phyloP scores from a whole-genome alignment of 768 basidiomycete species.

The Lactarius hengduanensis region DNA sequence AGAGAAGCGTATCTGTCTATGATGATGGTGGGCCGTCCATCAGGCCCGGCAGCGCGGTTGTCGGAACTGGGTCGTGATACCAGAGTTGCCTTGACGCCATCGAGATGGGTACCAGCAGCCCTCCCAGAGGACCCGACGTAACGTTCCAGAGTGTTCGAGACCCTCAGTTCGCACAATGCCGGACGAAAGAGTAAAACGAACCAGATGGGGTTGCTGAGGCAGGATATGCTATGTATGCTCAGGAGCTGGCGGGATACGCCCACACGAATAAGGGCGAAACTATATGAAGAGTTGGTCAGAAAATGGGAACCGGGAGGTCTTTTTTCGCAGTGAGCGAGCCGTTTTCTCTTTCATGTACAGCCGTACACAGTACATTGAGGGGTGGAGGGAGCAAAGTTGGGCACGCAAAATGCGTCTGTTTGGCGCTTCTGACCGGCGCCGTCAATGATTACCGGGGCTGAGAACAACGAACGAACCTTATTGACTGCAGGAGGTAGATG shows the following conservation, averaged over 20 bases:
- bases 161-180: neutral
- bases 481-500: neutral
- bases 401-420: neutral
- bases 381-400: neutral
- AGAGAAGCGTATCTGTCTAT: neutral
- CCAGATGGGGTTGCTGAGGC: neutral
- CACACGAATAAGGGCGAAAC: neutral
- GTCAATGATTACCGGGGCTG: conserved; percentile 3
- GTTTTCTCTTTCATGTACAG: neutral
- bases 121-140: neutral
- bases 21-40: neutral
- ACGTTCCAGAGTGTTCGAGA: neutral
- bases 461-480: conserved; percentile 6
- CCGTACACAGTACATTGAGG: neutral
- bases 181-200: neutral
- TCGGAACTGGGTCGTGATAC: neutral
- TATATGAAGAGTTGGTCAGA: neutral
- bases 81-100: neutral
- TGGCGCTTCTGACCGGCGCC: conserved; percentile 8
- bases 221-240: neutral
- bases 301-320: neutral
- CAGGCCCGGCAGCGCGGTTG: neutral
- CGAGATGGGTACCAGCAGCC: neutral
- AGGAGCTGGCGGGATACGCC: neutral
- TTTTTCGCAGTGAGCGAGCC: neutral